Base-by-base conservation (phyloP, 805 yeast genomes). In the Yarrowia hollandica region DNA sequence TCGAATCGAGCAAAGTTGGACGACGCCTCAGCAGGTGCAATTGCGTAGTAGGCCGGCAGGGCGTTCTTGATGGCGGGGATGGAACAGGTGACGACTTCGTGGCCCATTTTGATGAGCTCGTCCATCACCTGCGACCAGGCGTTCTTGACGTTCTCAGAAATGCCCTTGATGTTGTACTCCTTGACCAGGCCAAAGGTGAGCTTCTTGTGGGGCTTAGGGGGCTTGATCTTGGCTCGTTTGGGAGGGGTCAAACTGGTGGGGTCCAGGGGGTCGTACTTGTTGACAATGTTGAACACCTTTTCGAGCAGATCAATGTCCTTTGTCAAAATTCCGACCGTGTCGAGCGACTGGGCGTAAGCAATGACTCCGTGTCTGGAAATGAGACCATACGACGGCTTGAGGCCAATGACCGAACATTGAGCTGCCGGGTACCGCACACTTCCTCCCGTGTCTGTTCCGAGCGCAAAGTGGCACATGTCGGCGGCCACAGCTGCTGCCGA, bases 361-460 rank as follows among this genome's bases (percentile, higher is more conserved):
- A 91, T 74, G 8, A 94, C 89, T 1, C 99, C 99, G 84, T 89
- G 85, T 60, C 99, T 75, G 0, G 97, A 90, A 1, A 94, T 75
- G 34, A 96, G 77, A 0, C 99, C 99, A 70, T 94, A 94, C 0
- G 94, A 79, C 0, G 99, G 99, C 70, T 94, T 94, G 74, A 90
- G 90, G 1, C 99, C 99, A 26, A 82, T 74, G 0, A 86, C 78
- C 1, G 91, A 88, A 64, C 92, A 85, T 69, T 86, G 90, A 16
- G 96, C 85, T 1, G 96, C 95, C 0, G 99, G 99, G 18, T 89
- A 75, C 62, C 99, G 78, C 0, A 94, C 89, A 0, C 97, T 90
- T 0, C 99, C 99, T 5, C 99, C 99, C 0, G 99, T 94, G 67
- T 94, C 99, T 0, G 98, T 88, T 0, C 99, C 99, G 33, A 94